phyloP scores from a whole-genome alignment of 805 yeast species.

The Teunomyces stri region DNA sequence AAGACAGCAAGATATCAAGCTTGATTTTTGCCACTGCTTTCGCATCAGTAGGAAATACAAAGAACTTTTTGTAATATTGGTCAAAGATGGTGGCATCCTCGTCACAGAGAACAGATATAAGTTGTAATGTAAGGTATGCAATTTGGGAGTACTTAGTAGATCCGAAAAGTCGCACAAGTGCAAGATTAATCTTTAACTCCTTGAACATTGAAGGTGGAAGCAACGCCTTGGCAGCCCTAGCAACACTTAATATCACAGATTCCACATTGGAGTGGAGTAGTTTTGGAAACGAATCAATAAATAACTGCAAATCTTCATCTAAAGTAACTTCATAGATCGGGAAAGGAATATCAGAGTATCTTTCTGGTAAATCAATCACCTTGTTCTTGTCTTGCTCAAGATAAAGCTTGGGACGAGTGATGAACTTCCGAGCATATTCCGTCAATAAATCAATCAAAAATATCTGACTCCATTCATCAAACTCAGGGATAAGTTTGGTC shows the following conservation, averaged over 20 bases:
- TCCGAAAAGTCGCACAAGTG: slow-evolving; percentile 46
- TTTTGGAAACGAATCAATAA: slow-evolving; percentile 46
- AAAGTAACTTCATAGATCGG: slow-evolving; percentile 34
- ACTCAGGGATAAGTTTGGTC: slow-evolving; percentile 44
- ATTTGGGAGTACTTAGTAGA: slow-evolving; percentile 21
- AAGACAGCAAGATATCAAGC: slow-evolving; percentile 55
- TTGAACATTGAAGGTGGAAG: slow-evolving; percentile 54
- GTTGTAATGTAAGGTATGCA: slow-evolving; percentile 41
- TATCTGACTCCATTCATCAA: slow-evolving; percentile 76
- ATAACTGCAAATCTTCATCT: slow-evolving; percentile 57
- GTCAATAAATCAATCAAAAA: slow-evolving; percentile 59
- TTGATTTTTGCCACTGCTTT: slow-evolving; percentile 47
- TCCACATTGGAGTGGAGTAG: slow-evolving; percentile 54
- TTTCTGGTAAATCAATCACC: slow-evolving; percentile 43
- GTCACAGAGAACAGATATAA: slow-evolving; percentile 39
- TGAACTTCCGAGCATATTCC: slow-evolving; percentile 60
- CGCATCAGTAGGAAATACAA: slow-evolving; percentile 55
- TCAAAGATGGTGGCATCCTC: slow-evolving; percentile 31
- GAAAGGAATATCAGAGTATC: slow-evolving; percentile 21
- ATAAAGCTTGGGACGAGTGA: slow-evolving; percentile 51
- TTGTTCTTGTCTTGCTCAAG: slow-evolving; percentile 28
- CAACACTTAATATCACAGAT: slow-evolving; percentile 59
- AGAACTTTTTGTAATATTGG: slow-evolving; percentile 46
- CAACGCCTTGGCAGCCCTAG: slow-evolving; percentile 56
- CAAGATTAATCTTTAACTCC: slow-evolving; percentile 47